Conservation (phyloP, 345 rosid species). For the Citrus glauca region DNA sequence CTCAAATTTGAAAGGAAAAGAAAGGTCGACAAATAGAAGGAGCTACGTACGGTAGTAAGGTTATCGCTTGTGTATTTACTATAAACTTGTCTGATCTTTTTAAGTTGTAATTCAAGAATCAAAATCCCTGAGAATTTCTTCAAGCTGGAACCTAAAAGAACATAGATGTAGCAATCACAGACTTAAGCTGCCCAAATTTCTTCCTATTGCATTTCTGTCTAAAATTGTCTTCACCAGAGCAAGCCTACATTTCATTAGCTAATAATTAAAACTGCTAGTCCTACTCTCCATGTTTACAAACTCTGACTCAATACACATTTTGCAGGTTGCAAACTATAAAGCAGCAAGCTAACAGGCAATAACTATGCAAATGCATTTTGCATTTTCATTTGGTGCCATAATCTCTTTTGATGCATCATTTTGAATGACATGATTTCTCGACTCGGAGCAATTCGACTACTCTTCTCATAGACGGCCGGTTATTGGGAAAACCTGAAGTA, state of each 20-base stretch:
- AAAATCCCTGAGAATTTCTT: neutral
- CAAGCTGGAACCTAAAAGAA: neutral
- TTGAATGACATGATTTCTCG: conserved; percentile 15
- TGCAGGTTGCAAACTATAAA: neutral
- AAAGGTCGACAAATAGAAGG: neutral
- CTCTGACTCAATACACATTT: too few relatives aligned
- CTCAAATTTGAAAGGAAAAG: neutral
- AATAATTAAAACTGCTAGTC: neutral
- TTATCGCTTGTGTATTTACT: neutral
- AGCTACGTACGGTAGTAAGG: too few relatives aligned
- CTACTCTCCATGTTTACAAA: neutral
- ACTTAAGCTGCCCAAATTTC: neutral
- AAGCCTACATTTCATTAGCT: neutral
- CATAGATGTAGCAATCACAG: neutral
- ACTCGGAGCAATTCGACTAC: conserved; percentile 67
- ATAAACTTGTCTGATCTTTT: too few relatives aligned
- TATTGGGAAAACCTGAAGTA: conserved; percentile 44
- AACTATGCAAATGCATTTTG: neutral
- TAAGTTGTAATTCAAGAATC: neutral
- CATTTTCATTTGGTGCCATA: neutral
- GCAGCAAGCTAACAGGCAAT: neutral
- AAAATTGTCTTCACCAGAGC: neutral
- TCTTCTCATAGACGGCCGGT: conserved; percentile 69
- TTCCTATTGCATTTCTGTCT: neutral
- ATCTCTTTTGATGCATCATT: neutral